A percentile compares a stretch with the other conserved stretches of the same genome.
Conservation (phyloP, 139 green algal genomes). For the Astrephomene gubernaculifera region DNA sequence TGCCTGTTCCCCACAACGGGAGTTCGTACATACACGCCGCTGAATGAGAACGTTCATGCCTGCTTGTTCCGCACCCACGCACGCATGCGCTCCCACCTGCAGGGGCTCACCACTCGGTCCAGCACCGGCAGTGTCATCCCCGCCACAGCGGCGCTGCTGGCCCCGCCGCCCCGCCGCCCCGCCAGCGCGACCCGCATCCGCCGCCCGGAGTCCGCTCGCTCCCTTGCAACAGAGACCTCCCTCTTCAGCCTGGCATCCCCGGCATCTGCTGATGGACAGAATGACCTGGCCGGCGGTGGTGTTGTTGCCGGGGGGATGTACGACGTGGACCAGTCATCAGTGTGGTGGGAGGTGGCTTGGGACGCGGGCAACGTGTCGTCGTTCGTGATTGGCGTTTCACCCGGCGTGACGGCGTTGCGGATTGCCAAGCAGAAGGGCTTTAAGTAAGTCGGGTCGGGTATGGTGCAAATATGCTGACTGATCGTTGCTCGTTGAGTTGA, state of each 20-base stretch:
- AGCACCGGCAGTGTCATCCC: background rate
- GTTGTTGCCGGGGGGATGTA: background rate
- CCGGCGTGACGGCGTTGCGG: constrained; percentile 1
- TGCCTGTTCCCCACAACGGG: too few species aligned
- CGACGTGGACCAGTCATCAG: background rate
- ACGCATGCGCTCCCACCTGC: background rate
- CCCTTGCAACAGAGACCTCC: background rate
- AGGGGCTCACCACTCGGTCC: background rate
- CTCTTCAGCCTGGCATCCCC: background rate
- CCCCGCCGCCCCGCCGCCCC: too few species aligned
- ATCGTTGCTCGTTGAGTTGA: too few species aligned
- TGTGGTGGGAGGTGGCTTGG: constrained; percentile 39
- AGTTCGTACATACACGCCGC: background rate
- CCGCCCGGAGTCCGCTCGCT: background rate
- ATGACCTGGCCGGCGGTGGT: background rate
- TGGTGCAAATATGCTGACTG: too few species aligned
- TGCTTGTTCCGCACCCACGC: background rate
- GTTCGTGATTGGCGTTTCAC: background rate
- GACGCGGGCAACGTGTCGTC: constrained; percentile 3
- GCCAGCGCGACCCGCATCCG: background rate
- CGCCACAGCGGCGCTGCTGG: too few species aligned
- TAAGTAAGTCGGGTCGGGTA: too few species aligned
- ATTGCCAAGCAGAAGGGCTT: constrained; percentile 13
- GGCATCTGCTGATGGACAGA: too few species aligned
- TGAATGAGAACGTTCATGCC: background rate